Evolutionary conservation across 768 basidiomycete species (phyloP).

Genomic region (Tylopilus rubrobrunneus): DNA sequence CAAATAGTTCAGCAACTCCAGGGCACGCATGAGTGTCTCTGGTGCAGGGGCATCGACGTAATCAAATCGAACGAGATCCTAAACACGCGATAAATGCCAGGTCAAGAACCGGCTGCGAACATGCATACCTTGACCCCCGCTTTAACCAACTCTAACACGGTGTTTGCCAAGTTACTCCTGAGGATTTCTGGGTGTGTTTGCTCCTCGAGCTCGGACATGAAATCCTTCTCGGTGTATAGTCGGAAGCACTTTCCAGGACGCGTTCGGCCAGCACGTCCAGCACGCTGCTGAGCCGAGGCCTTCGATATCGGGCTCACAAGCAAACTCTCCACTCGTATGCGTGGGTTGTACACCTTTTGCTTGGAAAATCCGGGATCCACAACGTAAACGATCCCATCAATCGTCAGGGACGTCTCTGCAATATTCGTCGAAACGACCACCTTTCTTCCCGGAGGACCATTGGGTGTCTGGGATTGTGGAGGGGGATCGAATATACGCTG

Average conservation of each 20-base stretch:
- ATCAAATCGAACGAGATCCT: constrained; percentile 83
- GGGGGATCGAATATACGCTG: constrained; percentile 95
- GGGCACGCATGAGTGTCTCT: constrained; percentile 94
- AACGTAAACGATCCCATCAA: constrained; percentile 99
- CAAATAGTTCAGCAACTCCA: constrained; percentile 90
- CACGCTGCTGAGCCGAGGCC: constrained; percentile 92
- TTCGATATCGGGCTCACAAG: constrained; percentile 95
- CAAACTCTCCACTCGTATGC: constrained; percentile 92
- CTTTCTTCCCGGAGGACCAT: constrained; percentile 85
- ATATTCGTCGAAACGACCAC: constrained; percentile 96
- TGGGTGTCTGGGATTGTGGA: constrained; percentile 55
- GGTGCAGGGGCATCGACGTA: constrained; percentile 93
- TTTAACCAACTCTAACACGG: constrained; percentile 91
- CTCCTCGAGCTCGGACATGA: constrained; percentile 92
- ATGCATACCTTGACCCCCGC: constrained; percentile 74
- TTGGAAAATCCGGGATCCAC: constrained; percentile 98
- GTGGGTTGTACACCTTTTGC: constrained; percentile 97
- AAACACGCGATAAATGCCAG: background rate
- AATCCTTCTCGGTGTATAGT: constrained; percentile 95
- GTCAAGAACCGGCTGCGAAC: background rate
- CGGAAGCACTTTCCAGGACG: constrained; percentile 97
- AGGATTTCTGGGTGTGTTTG: constrained; percentile 98
- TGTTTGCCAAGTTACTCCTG: constrained; percentile 88
- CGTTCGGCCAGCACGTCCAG: constrained; percentile 95
- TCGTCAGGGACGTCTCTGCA: constrained; percentile 95